These are phyloP conservation scores for Magnolia officinalis DNA, from an alignment of 164 flowering plant species.

Conservation along the genomic window DNA sequence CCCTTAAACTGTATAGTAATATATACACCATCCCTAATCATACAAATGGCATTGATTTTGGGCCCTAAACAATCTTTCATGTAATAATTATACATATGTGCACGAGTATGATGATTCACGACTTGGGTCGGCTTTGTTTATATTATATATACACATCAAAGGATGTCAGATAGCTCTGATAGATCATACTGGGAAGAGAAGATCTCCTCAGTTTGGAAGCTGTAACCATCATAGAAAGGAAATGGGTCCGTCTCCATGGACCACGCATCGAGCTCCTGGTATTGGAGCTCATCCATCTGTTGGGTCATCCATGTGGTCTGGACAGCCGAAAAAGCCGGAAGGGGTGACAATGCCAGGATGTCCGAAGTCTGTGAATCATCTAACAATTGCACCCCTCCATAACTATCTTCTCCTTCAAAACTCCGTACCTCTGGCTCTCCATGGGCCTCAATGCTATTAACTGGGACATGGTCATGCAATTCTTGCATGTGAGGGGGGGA, in stretches of 20 bases:
- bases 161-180: slow-evolving; percentile 13
- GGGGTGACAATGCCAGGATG: slow-evolving; percentile 4
- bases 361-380: slow-evolving; percentile 14
- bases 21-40: too few relatives aligned
- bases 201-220: slow-evolving; percentile 18
- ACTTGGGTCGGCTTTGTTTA: background rate
- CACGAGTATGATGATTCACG: background rate
- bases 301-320: slow-evolving; percentile 17
- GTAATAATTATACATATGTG: background rate
- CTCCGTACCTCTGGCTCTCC: slow-evolving; percentile 9
- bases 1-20: too few relatives aligned
- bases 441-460: slow-evolving; percentile 7
- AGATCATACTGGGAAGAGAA: slow-evolving; percentile 33
- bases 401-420: background rate
- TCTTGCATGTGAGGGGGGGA: slow-evolving; percentile 1
- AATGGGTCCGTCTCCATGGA: slow-evolving; percentile 24
- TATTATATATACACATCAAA: slow-evolving; percentile 1
- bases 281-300: slow-evolving; percentile 7
- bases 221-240: slow-evolving; percentile 12
- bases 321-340: slow-evolving; percentile 11
- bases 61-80: background rate
- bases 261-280: slow-evolving; percentile 27
- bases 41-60: background rate
- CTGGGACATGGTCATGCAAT: slow-evolving; percentile 12
- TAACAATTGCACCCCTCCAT: slow-evolving; percentile 9